These are phyloP conservation scores for Chytriomyces sp. DNA, from an alignment of 192 early-diverging fungal species.

Conservation along the genomic window DNA sequence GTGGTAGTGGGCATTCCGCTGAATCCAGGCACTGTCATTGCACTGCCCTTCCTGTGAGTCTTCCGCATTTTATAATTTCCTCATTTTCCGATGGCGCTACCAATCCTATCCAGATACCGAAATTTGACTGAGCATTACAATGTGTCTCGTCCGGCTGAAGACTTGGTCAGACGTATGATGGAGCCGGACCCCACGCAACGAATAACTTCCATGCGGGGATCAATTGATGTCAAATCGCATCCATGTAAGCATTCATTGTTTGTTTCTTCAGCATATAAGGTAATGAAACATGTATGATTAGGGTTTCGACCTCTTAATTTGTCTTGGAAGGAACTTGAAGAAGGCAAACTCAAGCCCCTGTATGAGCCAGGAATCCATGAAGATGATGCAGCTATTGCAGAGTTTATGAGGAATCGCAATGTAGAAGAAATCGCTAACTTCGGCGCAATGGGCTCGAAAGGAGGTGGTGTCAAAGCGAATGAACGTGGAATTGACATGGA, in stretches of 20 bases:
- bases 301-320: conserved; percentile 19
- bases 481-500: background rate
- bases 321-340: conserved; percentile 30
- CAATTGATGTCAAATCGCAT: conserved; percentile 22
- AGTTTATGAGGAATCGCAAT: background rate
- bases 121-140: conserved; percentile 30
- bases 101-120: conserved; percentile 11
- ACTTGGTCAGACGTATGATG: conserved; percentile 26
- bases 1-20: conserved; percentile 19
- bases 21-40: background rate
- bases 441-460: background rate
- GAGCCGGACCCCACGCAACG: conserved; percentile 23
- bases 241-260: conserved; percentile 5
- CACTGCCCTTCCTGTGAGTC: conserved; percentile 10
- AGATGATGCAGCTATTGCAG: background rate
- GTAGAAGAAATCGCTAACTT: background rate
- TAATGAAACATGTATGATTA: background rate
- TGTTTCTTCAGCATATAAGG: background rate
- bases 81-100: background rate
- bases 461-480: background rate
- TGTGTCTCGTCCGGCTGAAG: conserved; percentile 25
- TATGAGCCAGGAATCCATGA: conserved; percentile 21
- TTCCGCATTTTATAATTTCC: background rate
- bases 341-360: conserved; percentile 22
- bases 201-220: conserved; percentile 3